Base-by-base conservation (phyloP, 2,329 filamentous ascomycete species). In the Beauveria sp. region DNA sequence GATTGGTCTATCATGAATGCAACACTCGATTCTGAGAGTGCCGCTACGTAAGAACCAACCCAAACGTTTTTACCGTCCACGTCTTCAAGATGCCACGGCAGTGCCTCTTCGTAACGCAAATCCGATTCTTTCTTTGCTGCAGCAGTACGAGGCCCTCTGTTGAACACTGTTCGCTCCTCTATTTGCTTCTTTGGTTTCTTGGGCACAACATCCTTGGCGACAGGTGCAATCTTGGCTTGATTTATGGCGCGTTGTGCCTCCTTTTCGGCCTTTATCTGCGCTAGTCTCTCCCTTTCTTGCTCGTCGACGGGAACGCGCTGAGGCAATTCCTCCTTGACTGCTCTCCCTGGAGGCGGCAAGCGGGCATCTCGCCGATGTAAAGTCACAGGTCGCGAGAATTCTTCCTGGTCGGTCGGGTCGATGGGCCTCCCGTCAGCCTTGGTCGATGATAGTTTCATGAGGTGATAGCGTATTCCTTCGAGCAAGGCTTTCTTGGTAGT, bases 61-160 rank as follows among this genome's bases (percentile, higher is more conserved):
- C 93, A 98, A 3, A 90, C 89, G 68, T 96, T 93, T 73, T 93
- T 96, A 65, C 92, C 91, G 69, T 99, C 93, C 46, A 93, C 96
- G 72, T 99, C 95, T 72, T 99, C 95, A 42, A 99, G 75, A 72
- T 97, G 93, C 95, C 95, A 99, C 6, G 95, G 95, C 55, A 97
- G 79, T 4, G 93, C 91, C 73, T 99, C 95, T 72, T 98, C 95
- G 67, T 98, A 99, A 65, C 93, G 88, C 75, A 85, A 86, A 61
- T 85, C 84, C 0, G 81, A 80, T 62, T 86, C 82, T 78, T 81
- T 96, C 81, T 83, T 95, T 78, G 76, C 93, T 70, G 93, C 92
- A 69, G 93, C 92, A 6, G 83, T 82, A 60, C 83, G 82, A 62
- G 96, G 90, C n/a, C 89, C 85, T 66, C 91, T 87, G 70, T 90